These are phyloP conservation scores for Dichomitus squalens DNA, from an alignment of 1,284 basidiomycete genomes.

Conservation along the genomic window DNA sequence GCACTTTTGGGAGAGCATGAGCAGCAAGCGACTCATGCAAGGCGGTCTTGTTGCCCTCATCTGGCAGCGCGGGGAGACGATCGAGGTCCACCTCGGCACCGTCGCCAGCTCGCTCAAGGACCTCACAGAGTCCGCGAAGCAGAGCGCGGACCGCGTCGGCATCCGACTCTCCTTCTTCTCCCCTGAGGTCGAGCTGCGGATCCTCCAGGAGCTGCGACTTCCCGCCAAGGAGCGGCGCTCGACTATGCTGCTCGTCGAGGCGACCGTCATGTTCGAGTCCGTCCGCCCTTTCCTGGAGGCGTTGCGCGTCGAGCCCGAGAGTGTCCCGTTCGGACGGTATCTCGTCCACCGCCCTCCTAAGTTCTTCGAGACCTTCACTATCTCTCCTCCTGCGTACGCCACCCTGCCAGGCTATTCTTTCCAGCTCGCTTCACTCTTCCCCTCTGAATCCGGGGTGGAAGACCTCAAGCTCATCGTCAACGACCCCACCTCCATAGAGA, in stretches of 20 bases:
- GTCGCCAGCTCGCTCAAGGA: slow-evolving; percentile 27
- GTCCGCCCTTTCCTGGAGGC: slow-evolving; percentile 36
- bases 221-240: slow-evolving; percentile 30
- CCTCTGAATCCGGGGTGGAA: slow-evolving; percentile 28
- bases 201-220: slow-evolving; percentile 27
- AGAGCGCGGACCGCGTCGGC: slow-evolving; percentile 19
- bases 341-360: slow-evolving; percentile 38
- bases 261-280: slow-evolving; percentile 34
- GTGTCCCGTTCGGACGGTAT: slow-evolving; percentile 28
- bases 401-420: slow-evolving; percentile 28
- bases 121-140: slow-evolving; percentile 28
- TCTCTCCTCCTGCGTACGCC: slow-evolving; percentile 30
- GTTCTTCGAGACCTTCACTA: slow-evolving; percentile 10
- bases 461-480: slow-evolving; percentile 25
- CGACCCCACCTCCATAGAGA: slow-evolving; percentile 20
- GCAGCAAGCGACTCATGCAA: slow-evolving; percentile 32
- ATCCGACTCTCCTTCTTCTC: slow-evolving; percentile 35
- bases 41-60: slow-evolving; percentile 34
- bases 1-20: slow-evolving; percentile 39
- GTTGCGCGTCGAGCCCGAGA: slow-evolving; percentile 32
- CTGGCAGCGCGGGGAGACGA: slow-evolving; percentile 33
- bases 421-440: slow-evolving; percentile 34
- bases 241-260: slow-evolving; percentile 31
- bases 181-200: slow-evolving; percentile 31
- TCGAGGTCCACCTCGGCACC: slow-evolving; percentile 30